phyloP scores from a whole-genome alignment of 768 basidiomycete species.

The Mrakia blollopis region DNA sequence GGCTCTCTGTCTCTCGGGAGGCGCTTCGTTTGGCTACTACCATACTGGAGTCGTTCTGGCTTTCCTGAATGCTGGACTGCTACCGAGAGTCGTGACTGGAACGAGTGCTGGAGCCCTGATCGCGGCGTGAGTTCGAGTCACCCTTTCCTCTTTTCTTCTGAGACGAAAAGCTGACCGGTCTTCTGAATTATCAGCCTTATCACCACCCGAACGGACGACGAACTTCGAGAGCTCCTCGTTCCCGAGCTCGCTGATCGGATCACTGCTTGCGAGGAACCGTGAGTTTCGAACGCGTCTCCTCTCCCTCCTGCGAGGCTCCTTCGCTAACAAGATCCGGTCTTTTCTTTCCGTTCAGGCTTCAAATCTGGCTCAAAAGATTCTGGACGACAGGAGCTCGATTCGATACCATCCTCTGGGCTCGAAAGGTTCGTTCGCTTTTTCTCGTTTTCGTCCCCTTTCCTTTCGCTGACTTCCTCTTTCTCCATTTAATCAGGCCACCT shows the following conservation, averaged over 20 bases:
- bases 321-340: neutral
- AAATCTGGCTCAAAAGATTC: constrained; percentile 52
- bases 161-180: neutral
- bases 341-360: constrained; percentile 30
- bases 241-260: constrained; percentile 80
- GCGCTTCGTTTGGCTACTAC: constrained; percentile 93
- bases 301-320: neutral
- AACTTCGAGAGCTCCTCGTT: constrained; percentile 68
- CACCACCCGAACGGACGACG: constrained; percentile 83
- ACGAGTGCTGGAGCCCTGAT: constrained; percentile 79
- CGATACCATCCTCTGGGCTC: constrained; percentile 81
- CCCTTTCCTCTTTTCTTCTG: neutral
- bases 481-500: constrained; percentile 58
- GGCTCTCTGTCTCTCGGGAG: constrained; percentile 92
- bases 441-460: neutral
- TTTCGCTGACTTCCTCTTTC: neutral
- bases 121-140: constrained; percentile 40
- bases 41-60: constrained; percentile 67
- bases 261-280: constrained; percentile 50
- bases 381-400: constrained; percentile 90
- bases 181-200: too few species aligned
- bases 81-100: constrained; percentile 85
- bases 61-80: constrained; percentile 73
- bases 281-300: neutral
- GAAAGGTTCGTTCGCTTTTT: constrained; percentile 56